Evolutionary conservation across 1,139 yeast species (phyloP).

Genomic region (Lodderomyces parapsilosis): DNA sequence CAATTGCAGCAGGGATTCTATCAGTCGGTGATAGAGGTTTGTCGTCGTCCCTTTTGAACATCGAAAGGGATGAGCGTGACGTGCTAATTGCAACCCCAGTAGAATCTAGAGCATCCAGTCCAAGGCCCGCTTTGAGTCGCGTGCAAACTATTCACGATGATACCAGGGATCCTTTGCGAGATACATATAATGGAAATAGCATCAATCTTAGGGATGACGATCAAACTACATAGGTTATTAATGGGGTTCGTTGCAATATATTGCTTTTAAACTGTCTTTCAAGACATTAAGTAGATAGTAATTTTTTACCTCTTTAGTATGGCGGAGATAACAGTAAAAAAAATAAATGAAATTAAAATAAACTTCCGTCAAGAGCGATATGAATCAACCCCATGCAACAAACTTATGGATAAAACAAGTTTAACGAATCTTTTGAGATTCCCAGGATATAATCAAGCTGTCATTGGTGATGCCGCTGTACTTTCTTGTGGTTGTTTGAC

Average conservation of each 20-base stretch:
- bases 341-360: too few species aligned
- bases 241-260: background rate
- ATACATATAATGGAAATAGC: conserved; percentile 24
- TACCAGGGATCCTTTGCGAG: conserved; percentile 9
- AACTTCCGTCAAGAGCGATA: too few species aligned
- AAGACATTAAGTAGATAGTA: too few species aligned
- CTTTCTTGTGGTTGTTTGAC: conserved; percentile 72
- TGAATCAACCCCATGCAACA: background rate
- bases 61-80: conserved; percentile 11
- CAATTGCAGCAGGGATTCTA: conserved; percentile 18
- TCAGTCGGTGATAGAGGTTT: conserved; percentile 19
- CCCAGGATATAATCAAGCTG: conserved; percentile 22
- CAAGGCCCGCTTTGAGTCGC: conserved; percentile 20
- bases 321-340: too few species aligned
- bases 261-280: too few species aligned
- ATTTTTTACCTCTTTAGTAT: too few species aligned
- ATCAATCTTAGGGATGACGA: conserved; percentile 19
- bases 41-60: conserved; percentile 20
- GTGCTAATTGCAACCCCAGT: conserved; percentile 3
- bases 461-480: conserved; percentile 51
- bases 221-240: background rate
- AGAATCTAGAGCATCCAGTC: conserved; percentile 18
- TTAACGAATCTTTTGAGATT: conserved; percentile 33
- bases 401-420: conserved; percentile 27
- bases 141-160: conserved; percentile 23